A percentile compares a stretch with the other conserved stretches of the same genome.
These are phyloP conservation scores for Ilex asprella DNA, from an alignment of 257 asterid species.

Conservation along the genomic window DNA sequence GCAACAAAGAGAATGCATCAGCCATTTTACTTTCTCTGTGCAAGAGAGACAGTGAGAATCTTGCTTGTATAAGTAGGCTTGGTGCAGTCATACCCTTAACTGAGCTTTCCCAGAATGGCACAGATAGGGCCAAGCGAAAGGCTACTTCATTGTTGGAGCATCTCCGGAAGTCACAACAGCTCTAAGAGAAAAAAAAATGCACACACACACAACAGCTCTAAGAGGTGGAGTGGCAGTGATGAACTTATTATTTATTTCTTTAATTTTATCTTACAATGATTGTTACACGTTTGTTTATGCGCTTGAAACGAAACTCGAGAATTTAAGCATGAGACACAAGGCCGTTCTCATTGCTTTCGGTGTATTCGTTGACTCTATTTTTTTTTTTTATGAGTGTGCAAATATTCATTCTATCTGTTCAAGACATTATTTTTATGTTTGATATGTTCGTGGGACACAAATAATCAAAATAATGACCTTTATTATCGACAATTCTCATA, in stretches of 20 bases:
- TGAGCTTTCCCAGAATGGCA: constrained; percentile 62
- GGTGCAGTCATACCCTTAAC: constrained; percentile 66
- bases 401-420: constrained; percentile 1
- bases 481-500: too few species aligned
- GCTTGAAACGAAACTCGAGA: constrained; percentile 21
- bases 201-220: constrained; percentile 27
- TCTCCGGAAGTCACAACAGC: constrained; percentile 40
- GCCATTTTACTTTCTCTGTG: constrained; percentile 74
- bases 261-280: constrained; percentile 23
- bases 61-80: constrained; percentile 61
- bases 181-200: constrained; percentile 7
- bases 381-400: constrained; percentile 26
- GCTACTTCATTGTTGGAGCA: constrained; percentile 75
- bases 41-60: constrained; percentile 61
- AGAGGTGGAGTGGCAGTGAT: constrained; percentile 15
- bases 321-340: constrained; percentile 32
- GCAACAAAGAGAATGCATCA: constrained; percentile 67
- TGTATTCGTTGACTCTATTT: constrained; percentile 18
- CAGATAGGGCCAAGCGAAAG: constrained; percentile 86
- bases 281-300: constrained; percentile 27
- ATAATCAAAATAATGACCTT: too few species aligned
- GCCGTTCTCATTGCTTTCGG: constrained; percentile 26
- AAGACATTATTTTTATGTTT: not conserved
- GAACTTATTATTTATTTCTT: constrained; percentile 13
- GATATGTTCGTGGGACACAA: too few species aligned